Evolutionary conservation across 1,284 basidiomycete species (phyloP).

Genomic region (Tilletia horrida): DNA sequence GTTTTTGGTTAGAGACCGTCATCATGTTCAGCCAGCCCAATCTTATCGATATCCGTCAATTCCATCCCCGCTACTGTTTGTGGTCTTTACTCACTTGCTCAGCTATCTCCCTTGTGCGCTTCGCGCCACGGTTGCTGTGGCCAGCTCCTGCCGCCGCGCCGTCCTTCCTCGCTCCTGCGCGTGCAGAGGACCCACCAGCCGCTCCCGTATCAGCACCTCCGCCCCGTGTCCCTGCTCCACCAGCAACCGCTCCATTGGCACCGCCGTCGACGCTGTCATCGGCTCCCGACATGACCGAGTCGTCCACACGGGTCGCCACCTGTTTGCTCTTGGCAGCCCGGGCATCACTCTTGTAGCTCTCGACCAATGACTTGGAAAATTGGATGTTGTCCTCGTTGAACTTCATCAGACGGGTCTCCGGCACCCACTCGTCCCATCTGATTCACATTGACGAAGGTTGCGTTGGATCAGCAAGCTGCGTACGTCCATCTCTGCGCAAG

Average conservation of each 20-base stretch:
- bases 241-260: not conserved
- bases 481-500: too few relatives aligned
- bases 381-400: conserved; percentile 77
- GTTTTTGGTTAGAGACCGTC: not conserved
- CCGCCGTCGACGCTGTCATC: conserved; percentile 3
- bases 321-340: too few relatives aligned
- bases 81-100: conserved; percentile 29
- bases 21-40: not conserved
- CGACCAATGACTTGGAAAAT: conserved; percentile 63
- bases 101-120: conserved; percentile 30
- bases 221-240: conserved; percentile 40
- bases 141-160: conserved; percentile 22
- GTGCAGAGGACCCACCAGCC: not conserved
- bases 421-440: conserved; percentile 99
- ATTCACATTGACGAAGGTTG: not conserved
- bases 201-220: conserved; percentile 39
- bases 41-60: too few relatives aligned
- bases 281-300: conserved; percentile 44
- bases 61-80: too few relatives aligned
- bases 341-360: not conserved
- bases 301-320: conserved; percentile 55
- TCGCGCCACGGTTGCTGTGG: conserved; percentile 18
- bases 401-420: conserved; percentile 76
- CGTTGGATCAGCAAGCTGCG: not conserved
- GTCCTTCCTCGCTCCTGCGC: not conserved